phyloP scores from a whole-genome alignment of 2,329 filamentous ascomycete species.

The Botrytis paeoniae region DNA sequence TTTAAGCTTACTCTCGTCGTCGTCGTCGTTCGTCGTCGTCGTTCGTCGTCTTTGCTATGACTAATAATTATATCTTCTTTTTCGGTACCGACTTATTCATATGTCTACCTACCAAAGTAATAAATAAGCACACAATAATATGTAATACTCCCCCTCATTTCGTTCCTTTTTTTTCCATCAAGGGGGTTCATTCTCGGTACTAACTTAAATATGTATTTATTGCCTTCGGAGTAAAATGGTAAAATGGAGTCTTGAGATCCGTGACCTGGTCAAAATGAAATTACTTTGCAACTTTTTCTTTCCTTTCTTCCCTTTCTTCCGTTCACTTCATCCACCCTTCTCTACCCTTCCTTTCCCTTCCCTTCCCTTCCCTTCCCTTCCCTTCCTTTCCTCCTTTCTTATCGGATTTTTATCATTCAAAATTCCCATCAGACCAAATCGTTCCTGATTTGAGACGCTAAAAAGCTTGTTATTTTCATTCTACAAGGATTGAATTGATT shows the following conservation, averaged over 20 bases:
- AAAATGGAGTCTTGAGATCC: neutral
- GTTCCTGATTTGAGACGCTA: neutral
- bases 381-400: neutral
- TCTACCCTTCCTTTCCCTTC: too few relatives aligned
- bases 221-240: neutral
- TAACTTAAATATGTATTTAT: neutral
- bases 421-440: neutral
- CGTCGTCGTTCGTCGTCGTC: neutral
- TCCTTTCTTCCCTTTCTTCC: neutral
- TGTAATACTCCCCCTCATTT: neutral
- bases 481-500: neutral
- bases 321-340: neutral
- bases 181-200: neutral
- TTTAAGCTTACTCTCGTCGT: neutral
- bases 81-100: neutral
- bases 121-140: neutral
- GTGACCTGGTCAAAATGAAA: neutral
- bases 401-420: neutral
- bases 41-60: neutral
- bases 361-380: neutral
- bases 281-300: neutral
- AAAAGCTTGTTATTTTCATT: neutral
- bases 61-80: neutral
- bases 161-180: neutral
- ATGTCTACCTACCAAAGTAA: neutral